These are phyloP conservation scores for Ceriops decandra DNA, from an alignment of 345 rosid genomes.

Conservation along the genomic window DNA sequence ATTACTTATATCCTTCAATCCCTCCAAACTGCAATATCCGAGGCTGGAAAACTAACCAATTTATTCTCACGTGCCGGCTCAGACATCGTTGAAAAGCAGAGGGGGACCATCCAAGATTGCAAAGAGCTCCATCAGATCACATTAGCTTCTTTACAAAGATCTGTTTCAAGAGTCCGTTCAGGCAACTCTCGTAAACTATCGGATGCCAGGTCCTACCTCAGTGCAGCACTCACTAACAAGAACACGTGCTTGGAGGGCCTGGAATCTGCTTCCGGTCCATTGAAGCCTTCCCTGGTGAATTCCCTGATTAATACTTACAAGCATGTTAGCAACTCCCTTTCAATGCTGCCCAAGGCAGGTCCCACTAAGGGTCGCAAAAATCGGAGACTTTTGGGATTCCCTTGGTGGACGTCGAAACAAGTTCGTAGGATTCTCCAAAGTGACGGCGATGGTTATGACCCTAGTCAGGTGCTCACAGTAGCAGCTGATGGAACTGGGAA, in stretches of 20 bases:
- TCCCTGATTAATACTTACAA: slow-evolving; percentile 49
- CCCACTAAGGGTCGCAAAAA: slow-evolving; percentile 35
- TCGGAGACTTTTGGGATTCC: slow-evolving; percentile 53
- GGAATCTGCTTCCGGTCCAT: slow-evolving; percentile 61
- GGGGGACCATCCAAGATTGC: slow-evolving; percentile 80
- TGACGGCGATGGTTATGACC: slow-evolving; percentile 47
- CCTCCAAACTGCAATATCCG: slow-evolving; percentile 59
- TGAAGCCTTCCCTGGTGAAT: slow-evolving; percentile 45
- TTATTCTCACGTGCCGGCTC: slow-evolving; percentile 36
- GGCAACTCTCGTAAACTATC: slow-evolving; percentile 37
- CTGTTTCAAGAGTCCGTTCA: slow-evolving; percentile 41
- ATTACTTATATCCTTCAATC: slow-evolving; percentile 54
- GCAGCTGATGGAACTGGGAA: slow-evolving; percentile 78
- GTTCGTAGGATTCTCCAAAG: slow-evolving; percentile 51
- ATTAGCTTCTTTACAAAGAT: slow-evolving; percentile 38
- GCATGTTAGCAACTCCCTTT: slow-evolving; percentile 77
- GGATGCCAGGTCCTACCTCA: slow-evolving; percentile 62
- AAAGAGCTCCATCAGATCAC: slow-evolving; percentile 77
- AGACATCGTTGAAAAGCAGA: slow-evolving; percentile 56
- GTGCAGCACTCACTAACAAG: slow-evolving; percentile 83
- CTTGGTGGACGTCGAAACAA: slow-evolving; percentile 49
- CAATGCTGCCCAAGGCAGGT: slow-evolving; percentile 44
- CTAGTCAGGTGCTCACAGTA: slow-evolving; percentile 51
- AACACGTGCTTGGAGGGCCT: slow-evolving; percentile 84
- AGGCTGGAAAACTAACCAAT: slow-evolving; percentile 51